Base-by-base conservation (phyloP, 2,329 filamentous ascomycete species). In the Apiospora sp. region DNA sequence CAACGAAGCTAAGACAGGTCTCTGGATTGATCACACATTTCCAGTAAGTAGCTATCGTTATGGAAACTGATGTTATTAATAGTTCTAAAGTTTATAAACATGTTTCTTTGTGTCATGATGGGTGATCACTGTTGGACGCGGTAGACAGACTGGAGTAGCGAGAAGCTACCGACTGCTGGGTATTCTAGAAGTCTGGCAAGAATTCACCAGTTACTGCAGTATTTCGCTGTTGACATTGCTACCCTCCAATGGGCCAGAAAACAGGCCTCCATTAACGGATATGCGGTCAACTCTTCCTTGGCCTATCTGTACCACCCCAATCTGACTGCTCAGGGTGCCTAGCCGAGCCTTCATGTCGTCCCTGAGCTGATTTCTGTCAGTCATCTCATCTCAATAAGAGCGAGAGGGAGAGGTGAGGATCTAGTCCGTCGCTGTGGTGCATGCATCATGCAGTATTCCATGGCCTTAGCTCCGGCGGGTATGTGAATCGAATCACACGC, bases 401-500 rank as follows among this genome's bases (percentile, higher is more conserved):
- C 22, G 54, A 22, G 30, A 41, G 30, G 14, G 58, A 64, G 27
- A 64, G 58, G 58, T 64, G 58, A 64, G 58, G 58, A 41, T 64
- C 12, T 37, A 41, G 58, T 64, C 58, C 41, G 58, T 64, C 58
- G 58, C 58, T 64, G 19, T 64, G 22, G 58, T 41, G 58, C 58
- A 41, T 64, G 58, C 58, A 64, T 41, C 10, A 64, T 64, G 58
- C 58, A 64, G 8, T 37, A 41, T n/a, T 41, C 58, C 58, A 64
- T 64, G 34, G 22, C 30, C 34, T 64, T 64, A 64, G 58, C 58
- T 64, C 58, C 58, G 58, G 58, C 58, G 58, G 58, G 58, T 64
- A 64, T 64, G 58, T 64, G 34, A 64, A 64, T 64, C 34, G 58
- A 64, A 64, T 64, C 58, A 64, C 58, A 64, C 58, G 34, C 58